Conservation (phyloP, 129 eudicot species). For the Sambucus nigra region DNA sequence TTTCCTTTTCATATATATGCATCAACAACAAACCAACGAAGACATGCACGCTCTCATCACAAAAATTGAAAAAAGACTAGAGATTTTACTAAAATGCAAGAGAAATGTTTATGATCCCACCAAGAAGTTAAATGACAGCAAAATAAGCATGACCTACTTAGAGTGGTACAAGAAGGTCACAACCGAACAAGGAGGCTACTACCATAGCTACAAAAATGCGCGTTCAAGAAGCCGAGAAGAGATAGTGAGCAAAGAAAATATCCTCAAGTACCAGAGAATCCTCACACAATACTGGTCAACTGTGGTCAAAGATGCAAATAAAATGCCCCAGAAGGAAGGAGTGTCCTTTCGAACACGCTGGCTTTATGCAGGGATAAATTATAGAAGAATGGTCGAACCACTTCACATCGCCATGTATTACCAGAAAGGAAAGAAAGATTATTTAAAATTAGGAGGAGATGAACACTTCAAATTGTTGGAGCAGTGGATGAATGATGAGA, state of each 20-base stretch:
- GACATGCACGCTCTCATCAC: slow-evolving; percentile 8
- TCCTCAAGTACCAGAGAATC: neutral
- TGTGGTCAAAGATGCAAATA: slow-evolving; percentile 15
- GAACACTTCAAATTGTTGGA: slow-evolving; percentile 28
- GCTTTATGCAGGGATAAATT: slow-evolving; percentile 37
- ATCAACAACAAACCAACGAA: neutral
- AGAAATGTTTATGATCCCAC: slow-evolving; percentile 10
- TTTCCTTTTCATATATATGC: neutral
- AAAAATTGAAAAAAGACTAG: slow-evolving; percentile 9
- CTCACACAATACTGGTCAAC: slow-evolving; percentile 28
- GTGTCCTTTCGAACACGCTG: slow-evolving; percentile 21
- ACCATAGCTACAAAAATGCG: slow-evolving; percentile 20
- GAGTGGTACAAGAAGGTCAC: slow-evolving; percentile 44
- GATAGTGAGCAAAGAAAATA: neutral
- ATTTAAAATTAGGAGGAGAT: slow-evolving; percentile 2
- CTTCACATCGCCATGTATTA: slow-evolving; percentile 41
- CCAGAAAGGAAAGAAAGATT: slow-evolving; percentile 18
- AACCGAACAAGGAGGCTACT: slow-evolving; percentile 25
- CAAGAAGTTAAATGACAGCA: slow-evolving; percentile 26
- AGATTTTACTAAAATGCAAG: neutral
- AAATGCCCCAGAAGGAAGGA: slow-evolving; percentile 35
- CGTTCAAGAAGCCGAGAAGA: neutral
- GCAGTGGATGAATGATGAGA: slow-evolving; percentile 29
- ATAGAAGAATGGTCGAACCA: slow-evolving; percentile 50
- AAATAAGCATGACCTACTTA: slow-evolving; percentile 26